These are phyloP conservation scores for Agaricus subrufescens DNA, from an alignment of 768 basidiomycete species.

Conservation along the genomic window DNA sequence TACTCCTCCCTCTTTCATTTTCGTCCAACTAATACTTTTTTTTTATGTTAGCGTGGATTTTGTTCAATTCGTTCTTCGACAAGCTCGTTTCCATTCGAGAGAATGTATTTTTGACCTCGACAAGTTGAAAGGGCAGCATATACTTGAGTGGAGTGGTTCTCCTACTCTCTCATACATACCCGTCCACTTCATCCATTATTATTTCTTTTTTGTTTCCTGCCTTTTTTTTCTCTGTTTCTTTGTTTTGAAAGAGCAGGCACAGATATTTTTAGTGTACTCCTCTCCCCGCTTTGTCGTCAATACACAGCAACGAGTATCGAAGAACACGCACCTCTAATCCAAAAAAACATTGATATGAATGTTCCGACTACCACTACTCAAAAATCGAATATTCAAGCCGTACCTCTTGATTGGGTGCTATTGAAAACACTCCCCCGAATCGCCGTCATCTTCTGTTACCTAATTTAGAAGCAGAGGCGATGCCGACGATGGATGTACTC, in stretches of 20 bases:
- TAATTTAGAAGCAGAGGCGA: conserved; percentile 18
- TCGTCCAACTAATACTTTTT: not conserved
- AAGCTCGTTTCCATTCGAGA: conserved; percentile 37
- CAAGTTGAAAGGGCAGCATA: conserved; percentile 38
- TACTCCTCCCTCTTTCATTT: too few relatives aligned
- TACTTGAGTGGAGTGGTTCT: conserved; percentile 70
- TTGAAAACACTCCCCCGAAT: conserved; percentile 36
- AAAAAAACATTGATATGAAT: conserved; percentile 63
- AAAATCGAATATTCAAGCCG: conserved; percentile 35
- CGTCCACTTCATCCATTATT: not conserved
- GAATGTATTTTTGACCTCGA: conserved; percentile 39
- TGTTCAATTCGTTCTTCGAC: conserved; percentile 53
- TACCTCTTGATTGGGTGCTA: conserved; percentile 63
- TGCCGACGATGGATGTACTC: conserved; percentile 43
- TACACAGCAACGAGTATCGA: conserved; percentile 69
- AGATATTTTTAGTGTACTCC: conserved; percentile 57
- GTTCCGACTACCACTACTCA: conserved; percentile 22
- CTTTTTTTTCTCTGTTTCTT: not conserved
- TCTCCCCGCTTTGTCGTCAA: conserved; percentile 54
- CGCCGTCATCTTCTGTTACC: conserved; percentile 20
- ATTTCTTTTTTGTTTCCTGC: not conserved
- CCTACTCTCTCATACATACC: not conserved
- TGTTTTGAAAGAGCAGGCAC: conserved; percentile 56
- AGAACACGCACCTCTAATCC: conserved; percentile 61
- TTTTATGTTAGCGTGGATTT: conserved; percentile 55